A percentile compares a stretch with the other conserved stretches of the same genome.
These are phyloP conservation scores for Sugiyamaella japonica DNA, from an alignment of 1,139 yeast genomes.

Conservation along the genomic window DNA sequence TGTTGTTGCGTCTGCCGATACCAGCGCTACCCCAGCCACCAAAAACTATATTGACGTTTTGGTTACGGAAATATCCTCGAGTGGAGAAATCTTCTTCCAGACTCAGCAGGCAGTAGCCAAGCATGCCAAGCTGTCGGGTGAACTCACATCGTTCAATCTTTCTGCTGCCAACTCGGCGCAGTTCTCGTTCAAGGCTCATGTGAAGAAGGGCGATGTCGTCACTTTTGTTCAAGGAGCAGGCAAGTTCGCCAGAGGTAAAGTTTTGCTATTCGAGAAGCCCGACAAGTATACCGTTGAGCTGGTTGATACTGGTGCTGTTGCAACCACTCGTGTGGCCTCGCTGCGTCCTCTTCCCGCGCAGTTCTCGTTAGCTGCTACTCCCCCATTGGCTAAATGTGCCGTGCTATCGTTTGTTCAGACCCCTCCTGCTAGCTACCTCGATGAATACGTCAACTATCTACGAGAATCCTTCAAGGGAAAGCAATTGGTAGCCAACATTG, in stretches of 20 bases:
- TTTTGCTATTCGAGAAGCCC: slow-evolving; percentile 52
- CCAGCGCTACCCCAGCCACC: slow-evolving; percentile 22
- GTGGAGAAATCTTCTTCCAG: slow-evolving; percentile 60
- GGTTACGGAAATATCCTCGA: slow-evolving; percentile 54
- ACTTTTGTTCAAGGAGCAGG: slow-evolving; percentile 57
- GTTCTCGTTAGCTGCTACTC: slow-evolving; percentile 46
- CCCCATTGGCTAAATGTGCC: slow-evolving; percentile 61
- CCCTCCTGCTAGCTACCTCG: slow-evolving; percentile 64
- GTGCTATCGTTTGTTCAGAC: slow-evolving; percentile 56
- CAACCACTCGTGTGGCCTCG: slow-evolving; percentile 48
- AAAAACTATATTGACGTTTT: slow-evolving; percentile 59
- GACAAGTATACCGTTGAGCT: slow-evolving; percentile 56
- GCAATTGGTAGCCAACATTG: slow-evolving; percentile 57
- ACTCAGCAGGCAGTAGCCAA: slow-evolving; percentile 31
- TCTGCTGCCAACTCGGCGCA: slow-evolving; percentile 46
- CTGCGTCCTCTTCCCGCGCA: slow-evolving; percentile 58
- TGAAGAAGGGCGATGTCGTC: slow-evolving; percentile 61
- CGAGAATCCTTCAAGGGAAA: slow-evolving; percentile 57
- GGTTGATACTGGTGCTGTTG: slow-evolving; percentile 65
- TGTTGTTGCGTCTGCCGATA: slow-evolving; percentile 20
- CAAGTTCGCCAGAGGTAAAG: slow-evolving; percentile 61
- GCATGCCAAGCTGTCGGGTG: slow-evolving; percentile 36
- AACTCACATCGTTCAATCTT: slow-evolving; percentile 41
- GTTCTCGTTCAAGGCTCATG: slow-evolving; percentile 38
- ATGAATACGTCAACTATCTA: slow-evolving; percentile 59